Conservation (phyloP, 768 basidiomycete genomes). For the Brasilioporus rufonigricans region DNA sequence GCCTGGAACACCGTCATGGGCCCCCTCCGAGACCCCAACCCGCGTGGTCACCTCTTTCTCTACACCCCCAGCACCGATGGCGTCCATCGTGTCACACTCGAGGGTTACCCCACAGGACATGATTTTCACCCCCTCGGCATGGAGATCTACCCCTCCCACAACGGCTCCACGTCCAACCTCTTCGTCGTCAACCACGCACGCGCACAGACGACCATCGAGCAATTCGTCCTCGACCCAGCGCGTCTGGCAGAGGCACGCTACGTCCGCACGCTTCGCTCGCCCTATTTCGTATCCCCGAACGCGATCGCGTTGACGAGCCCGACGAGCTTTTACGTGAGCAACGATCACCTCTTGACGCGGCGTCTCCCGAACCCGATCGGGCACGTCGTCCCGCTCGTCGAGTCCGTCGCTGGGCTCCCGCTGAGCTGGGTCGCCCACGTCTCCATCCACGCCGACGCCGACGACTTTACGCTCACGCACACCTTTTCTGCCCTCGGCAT, state of each 20-base stretch:
- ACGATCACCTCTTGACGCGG: slow-evolving; percentile 69
- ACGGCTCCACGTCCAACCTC: slow-evolving; percentile 50
- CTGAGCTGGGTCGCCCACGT: slow-evolving; percentile 60
- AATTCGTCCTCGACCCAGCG: slow-evolving; percentile 54
- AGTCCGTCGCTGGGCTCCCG: slow-evolving; percentile 56
- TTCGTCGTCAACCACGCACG: slow-evolving; percentile 72
- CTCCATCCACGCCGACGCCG: slow-evolving; percentile 35
- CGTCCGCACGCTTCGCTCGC: slow-evolving; percentile 58
- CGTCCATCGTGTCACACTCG: slow-evolving; percentile 43
- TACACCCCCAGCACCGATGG: slow-evolving; percentile 33
- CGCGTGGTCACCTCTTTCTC: slow-evolving; percentile 62
- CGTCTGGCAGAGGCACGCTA: slow-evolving; percentile 44
- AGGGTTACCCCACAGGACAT: slow-evolving; percentile 52
- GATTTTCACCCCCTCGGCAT: slow-evolving; percentile 75
- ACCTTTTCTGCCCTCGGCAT: slow-evolving; percentile 45
- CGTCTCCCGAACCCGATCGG: slow-evolving; percentile 53
- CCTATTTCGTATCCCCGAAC: slow-evolving; percentile 64
- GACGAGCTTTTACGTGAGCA: slow-evolving; percentile 67
- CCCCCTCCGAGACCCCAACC: slow-evolving; percentile 55
- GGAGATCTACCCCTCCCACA: slow-evolving; percentile 51
- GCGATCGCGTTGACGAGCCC: slow-evolving; percentile 63
- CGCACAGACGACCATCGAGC: slow-evolving; percentile 59
- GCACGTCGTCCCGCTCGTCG: slow-evolving; percentile 48
- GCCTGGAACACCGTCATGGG: slow-evolving; percentile 81
- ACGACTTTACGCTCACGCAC: slow-evolving; percentile 30